These are phyloP conservation scores for Singerocomus rubriflavus DNA, from an alignment of 1,284 basidiomycete genomes.

Conservation along the genomic window DNA sequence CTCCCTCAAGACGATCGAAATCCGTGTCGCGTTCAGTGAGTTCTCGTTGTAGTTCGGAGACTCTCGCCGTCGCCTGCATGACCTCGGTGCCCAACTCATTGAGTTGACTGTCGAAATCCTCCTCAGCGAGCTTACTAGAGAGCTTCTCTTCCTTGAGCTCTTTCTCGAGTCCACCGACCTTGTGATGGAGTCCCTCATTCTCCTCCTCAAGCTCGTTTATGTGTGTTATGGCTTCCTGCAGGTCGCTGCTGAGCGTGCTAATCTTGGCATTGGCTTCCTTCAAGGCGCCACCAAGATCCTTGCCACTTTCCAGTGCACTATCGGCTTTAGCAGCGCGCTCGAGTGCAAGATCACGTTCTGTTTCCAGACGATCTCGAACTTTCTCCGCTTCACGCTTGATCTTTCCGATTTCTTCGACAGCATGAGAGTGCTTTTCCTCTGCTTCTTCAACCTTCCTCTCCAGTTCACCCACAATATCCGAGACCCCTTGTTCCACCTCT, in stretches of 20 bases:
- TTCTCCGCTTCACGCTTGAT: conserved; percentile 47
- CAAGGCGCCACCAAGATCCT: conserved; percentile 63
- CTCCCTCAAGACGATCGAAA: conserved; percentile 26
- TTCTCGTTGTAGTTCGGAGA: conserved; percentile 36
- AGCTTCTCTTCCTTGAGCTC: conserved; percentile 51
- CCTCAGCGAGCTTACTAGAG: conserved; percentile 32
- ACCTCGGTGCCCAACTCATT: conserved; percentile 32
- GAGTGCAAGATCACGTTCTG: conserved; percentile 52
- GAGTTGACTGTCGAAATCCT: conserved; percentile 32
- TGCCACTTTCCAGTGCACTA: conserved; percentile 51
- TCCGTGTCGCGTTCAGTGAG: conserved; percentile 24
- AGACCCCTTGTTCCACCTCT: conserved; percentile 67
- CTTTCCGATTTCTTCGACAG: conserved; percentile 39
- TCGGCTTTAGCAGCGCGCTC: conserved; percentile 63
- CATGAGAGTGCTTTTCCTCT: conserved; percentile 42
- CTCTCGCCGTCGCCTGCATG: conserved; percentile 27
- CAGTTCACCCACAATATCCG: conserved; percentile 59
- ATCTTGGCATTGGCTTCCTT: conserved; percentile 61
- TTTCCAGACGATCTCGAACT: conserved; percentile 41
- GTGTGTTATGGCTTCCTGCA: conserved; percentile 54
- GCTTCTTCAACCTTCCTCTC: conserved; percentile 54
- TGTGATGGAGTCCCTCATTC: conserved; percentile 40
- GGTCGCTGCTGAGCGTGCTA: conserved; percentile 48
- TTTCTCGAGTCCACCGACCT: conserved; percentile 51
- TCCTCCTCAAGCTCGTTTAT: conserved; percentile 34